These are phyloP conservation scores for Pelargonium myrrhifolium DNA, from an alignment of 441 rosid species.

Conservation along the genomic window DNA sequence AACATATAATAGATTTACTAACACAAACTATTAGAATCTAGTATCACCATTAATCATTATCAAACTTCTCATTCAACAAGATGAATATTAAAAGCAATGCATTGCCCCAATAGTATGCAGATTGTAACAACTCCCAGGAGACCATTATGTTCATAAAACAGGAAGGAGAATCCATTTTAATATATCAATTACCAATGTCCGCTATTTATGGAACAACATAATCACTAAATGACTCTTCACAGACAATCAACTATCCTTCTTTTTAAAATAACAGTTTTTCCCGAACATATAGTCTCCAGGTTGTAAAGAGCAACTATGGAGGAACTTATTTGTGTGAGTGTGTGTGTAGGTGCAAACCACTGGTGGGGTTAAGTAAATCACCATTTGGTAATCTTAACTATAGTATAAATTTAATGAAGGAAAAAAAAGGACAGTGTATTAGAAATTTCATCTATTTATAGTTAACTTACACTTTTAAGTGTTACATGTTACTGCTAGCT, in stretches of 20 bases:
- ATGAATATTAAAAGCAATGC: background rate
- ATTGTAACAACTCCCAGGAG: background rate
- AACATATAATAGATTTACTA: background rate
- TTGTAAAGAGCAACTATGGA: background rate
- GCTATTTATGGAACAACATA: too few species aligned
- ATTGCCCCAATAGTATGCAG: background rate
- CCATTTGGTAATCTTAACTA: background rate
- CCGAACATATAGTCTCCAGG: too few species aligned
- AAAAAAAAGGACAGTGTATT: background rate
- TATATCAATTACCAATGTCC: too few species aligned
- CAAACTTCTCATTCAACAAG: background rate
- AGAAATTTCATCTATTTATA: background rate
- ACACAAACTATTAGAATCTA: background rate
- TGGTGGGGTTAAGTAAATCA: background rate
- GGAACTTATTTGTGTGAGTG: background rate
- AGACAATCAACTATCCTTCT: too few species aligned
- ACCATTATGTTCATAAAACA: background rate
- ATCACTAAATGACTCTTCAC: too few species aligned
- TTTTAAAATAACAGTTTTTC: too few species aligned
- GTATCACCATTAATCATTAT: background rate
- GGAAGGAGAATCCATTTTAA: too few species aligned
- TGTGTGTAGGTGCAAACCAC: background rate
- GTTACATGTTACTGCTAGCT: background rate
- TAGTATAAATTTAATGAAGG: background rate
- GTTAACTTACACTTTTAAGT: background rate